These are phyloP conservation scores for Erysimum cheiri DNA, from an alignment of 441 rosid species.

Conservation along the genomic window DNA sequence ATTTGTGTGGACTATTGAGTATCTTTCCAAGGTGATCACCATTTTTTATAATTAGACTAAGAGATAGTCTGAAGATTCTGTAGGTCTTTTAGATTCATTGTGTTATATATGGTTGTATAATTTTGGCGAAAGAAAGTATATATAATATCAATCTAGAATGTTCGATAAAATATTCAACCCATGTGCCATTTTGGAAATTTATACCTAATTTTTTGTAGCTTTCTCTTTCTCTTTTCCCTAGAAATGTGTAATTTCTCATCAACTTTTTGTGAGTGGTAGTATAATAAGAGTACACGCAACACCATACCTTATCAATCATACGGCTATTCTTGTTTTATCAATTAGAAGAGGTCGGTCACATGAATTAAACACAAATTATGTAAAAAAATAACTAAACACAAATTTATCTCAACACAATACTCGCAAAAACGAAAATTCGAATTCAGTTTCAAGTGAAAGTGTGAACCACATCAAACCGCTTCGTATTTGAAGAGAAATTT, in stretches of 20 bases:
- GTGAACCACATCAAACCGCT: background rate
- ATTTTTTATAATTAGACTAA: background rate
- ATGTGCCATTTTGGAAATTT: slow-evolving; percentile 31
- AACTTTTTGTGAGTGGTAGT: slow-evolving; percentile 15
- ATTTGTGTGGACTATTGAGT: background rate
- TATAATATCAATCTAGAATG: background rate
- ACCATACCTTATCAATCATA: slow-evolving; percentile 19
- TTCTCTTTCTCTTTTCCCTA: slow-evolving; percentile 32
- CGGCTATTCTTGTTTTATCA: background rate
- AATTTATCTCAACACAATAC: background rate
- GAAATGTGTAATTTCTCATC: slow-evolving; percentile 7
- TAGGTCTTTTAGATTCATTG: background rate
- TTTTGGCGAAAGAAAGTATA: background rate
- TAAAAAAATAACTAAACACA: background rate
- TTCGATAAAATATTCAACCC: slow-evolving; percentile 14
- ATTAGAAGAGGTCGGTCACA: slow-evolving; percentile 29
- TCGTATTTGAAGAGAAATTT: background rate
- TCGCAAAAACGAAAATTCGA: background rate
- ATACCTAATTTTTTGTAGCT: slow-evolving; percentile 18
- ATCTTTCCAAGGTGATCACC: slow-evolving; percentile 8
- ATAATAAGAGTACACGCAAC: slow-evolving; percentile 20
- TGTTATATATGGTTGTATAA: background rate
- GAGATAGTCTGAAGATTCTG: background rate
- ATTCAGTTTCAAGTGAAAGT: slow-evolving; percentile 10
- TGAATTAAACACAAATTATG: slow-evolving; percentile 7